Conservation (phyloP, 345 rosid species). For the Arabidopsis arenosa region DNA sequence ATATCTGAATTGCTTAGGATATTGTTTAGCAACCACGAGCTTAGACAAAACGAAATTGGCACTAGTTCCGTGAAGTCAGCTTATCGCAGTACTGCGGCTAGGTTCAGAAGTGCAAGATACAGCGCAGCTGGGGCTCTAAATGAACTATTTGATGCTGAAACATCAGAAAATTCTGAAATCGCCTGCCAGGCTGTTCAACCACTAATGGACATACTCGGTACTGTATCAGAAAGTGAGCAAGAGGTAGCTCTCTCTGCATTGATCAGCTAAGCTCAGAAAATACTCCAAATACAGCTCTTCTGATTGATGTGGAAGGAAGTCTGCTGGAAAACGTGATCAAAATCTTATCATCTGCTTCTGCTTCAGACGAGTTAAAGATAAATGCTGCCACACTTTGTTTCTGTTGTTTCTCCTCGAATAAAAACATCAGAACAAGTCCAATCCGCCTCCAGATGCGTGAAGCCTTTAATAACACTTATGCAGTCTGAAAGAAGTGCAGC, state of each 20-base stretch:
- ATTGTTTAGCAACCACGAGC: constrained; percentile 72
- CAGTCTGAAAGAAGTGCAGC: constrained; percentile 56
- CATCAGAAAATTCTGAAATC: constrained; percentile 68
- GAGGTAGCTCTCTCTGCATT: constrained; percentile 76
- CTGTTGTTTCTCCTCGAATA: constrained; percentile 64
- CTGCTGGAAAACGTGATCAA: constrained; percentile 65
- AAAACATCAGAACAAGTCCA: constrained; percentile 59
- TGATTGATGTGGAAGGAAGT: constrained; percentile 65
- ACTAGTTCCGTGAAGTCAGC: constrained; percentile 77
- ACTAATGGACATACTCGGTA: constrained; percentile 76
- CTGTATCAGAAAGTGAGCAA: constrained; percentile 77
- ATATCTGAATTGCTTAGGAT: constrained; percentile 75
- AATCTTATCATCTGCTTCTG: constrained; percentile 64
- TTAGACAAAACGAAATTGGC: constrained; percentile 72
- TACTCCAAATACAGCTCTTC: constrained; percentile 53
- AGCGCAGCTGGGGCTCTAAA: constrained; percentile 85
- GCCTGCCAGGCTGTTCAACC: constrained; percentile 88
- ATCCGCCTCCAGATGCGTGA: constrained; percentile 64
- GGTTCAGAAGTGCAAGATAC: constrained; percentile 77
- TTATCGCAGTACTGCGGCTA: constrained; percentile 80
- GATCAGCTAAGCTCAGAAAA: constrained; percentile 68
- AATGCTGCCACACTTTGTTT: constrained; percentile 76
- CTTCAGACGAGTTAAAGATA: constrained; percentile 69
- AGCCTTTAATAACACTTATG: constrained; percentile 66
- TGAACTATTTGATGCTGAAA: constrained; percentile 75